Conservation (phyloP, 176 grass and related monocot genomes). For the Avena eriantha region DNA sequence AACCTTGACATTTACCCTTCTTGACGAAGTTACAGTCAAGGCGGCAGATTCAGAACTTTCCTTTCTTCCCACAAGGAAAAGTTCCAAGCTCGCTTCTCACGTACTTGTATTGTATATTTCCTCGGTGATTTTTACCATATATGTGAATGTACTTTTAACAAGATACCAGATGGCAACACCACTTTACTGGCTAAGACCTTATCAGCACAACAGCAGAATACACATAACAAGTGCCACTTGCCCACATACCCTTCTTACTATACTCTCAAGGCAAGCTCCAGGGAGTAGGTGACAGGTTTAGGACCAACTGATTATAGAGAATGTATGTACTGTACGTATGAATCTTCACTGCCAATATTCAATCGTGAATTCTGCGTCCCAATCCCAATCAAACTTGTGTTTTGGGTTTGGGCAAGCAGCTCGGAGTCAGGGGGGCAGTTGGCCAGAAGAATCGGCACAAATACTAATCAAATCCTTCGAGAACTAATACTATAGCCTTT, state of each 20-base stretch:
- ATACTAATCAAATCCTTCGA: slow-evolving; percentile 38
- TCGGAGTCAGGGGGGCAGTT: slow-evolving; percentile 41
- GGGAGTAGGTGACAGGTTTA: slow-evolving; percentile 54
- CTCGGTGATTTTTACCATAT: neutral
- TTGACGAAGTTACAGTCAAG: neutral
- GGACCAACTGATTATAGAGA: slow-evolving; percentile 28
- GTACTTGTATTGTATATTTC: too few species aligned
- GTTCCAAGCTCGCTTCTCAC: neutral
- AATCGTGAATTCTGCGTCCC: neutral
- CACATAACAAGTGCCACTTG: neutral
- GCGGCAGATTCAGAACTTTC: neutral
- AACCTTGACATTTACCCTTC: slow-evolving; percentile 14
- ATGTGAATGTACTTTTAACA: neutral
- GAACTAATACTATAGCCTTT: neutral
- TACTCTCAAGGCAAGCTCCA: neutral
- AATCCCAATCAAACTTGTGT: slow-evolving; percentile 21
- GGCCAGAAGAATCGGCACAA: slow-evolving; percentile 45
- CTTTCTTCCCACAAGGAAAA: neutral
- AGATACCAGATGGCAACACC: neutral
- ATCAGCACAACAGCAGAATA: neutral
- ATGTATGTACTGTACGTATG: neutral
- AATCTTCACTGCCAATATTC: slow-evolving; percentile 39
- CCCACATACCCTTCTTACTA: neutral
- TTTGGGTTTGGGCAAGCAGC: slow-evolving; percentile 23
- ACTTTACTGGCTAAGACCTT: neutral